Evolutionary conservation across 352 stramenopile species (phyloP).

Genomic region (Aphanomyces euteiches): DNA sequence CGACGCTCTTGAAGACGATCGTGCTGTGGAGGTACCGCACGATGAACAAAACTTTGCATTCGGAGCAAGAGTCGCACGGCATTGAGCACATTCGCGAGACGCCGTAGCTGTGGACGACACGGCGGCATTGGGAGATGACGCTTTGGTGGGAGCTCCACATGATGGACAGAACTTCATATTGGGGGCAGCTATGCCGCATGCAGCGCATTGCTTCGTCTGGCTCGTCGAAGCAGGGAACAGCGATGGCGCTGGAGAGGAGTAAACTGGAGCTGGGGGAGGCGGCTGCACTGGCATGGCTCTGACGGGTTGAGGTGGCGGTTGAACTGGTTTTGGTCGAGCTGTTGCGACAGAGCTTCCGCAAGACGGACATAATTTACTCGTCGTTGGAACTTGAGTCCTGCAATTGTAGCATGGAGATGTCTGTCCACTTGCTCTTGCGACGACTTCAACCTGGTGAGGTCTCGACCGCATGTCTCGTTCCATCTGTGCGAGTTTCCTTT

Average conservation of each 20-base stretch:
- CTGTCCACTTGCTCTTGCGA: background rate
- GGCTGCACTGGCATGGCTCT: background rate
- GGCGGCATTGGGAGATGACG: background rate
- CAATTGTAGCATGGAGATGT: background rate
- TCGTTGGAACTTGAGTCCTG: background rate
- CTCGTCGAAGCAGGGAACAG: background rate
- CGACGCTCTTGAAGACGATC: background rate
- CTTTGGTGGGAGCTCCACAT: background rate
- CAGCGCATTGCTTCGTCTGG: too few species aligned
- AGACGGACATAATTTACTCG: background rate
- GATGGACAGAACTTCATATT: conserved; percentile 9
- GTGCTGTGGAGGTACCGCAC: background rate
- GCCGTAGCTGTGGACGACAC: too few species aligned
- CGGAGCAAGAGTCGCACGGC: background rate
- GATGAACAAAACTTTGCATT: conserved; percentile 3
- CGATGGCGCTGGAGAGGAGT: background rate
- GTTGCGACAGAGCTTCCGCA: background rate
- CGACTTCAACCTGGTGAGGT: background rate
- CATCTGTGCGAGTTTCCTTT: conserved; percentile 6
- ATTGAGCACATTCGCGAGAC: background rate
- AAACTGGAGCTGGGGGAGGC: background rate
- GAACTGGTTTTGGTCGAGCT: background rate
- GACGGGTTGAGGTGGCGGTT: background rate
- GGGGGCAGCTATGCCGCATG: background rate
- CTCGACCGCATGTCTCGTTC: background rate